Evolutionary conservation across 75 land plant species (phyloP).

Genomic region (Larix kaempferi): DNA sequence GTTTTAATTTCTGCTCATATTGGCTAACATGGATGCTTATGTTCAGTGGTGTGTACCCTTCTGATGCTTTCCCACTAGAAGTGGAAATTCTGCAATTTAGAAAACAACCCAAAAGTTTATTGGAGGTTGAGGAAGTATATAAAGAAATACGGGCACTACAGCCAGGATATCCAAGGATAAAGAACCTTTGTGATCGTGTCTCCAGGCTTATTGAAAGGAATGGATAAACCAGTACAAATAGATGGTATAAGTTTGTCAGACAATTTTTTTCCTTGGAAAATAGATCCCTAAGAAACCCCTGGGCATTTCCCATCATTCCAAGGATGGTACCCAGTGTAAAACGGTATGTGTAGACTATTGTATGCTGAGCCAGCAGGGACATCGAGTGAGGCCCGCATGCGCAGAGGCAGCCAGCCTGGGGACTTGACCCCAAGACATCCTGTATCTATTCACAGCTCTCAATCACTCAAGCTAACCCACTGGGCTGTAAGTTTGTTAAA

Average conservation of each 20-base stretch:
- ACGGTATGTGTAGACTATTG: too few species aligned
- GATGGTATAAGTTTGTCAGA: too few species aligned
- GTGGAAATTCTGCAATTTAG: neutral
- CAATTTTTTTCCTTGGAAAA: too few species aligned
- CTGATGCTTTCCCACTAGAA: neutral
- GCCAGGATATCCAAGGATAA: constrained; percentile 11
- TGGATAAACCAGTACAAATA: neutral
- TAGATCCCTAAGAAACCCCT: too few species aligned
- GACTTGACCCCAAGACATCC: too few species aligned
- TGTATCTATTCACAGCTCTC: too few species aligned
- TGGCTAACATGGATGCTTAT: neutral
- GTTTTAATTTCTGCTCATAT: neutral
- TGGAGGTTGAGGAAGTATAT: neutral
- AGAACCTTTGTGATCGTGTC: constrained; percentile 10
- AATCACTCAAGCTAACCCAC: neutral
- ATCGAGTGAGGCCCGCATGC: too few species aligned
- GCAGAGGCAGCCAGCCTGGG: too few species aligned
- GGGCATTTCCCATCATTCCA: too few species aligned
- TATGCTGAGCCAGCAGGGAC: too few species aligned
- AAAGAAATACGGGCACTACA: neutral
- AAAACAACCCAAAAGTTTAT: neutral
- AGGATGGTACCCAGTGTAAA: too few species aligned
- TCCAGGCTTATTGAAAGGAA: neutral
- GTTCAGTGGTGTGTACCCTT: constrained; percentile 5
- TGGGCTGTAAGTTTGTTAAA: neutral